These are phyloP conservation scores for Lentinus tigrinus DNA, from an alignment of 768 basidiomycete species.

Conservation along the genomic window DNA sequence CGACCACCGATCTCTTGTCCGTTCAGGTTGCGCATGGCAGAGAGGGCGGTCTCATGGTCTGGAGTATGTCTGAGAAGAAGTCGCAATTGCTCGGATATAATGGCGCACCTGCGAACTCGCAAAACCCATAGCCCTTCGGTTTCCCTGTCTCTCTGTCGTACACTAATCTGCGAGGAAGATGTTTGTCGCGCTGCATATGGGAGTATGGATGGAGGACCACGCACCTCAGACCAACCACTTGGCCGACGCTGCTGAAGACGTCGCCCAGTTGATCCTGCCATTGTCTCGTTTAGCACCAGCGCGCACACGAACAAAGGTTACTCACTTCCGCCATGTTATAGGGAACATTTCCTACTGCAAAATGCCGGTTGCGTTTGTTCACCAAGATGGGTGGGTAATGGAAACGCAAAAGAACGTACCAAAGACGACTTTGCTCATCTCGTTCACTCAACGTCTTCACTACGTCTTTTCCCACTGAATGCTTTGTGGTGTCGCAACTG, in stretches of 20 bases:
- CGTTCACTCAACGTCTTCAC: too few relatives aligned
- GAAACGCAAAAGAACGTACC: slow-evolving; percentile 37
- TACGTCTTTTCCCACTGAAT: too few relatives aligned
- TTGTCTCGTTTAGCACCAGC: neutral
- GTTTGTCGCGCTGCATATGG: neutral
- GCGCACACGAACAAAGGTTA: slow-evolving; percentile 3
- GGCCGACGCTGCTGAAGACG: slow-evolving; percentile 85
- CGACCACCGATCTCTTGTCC: slow-evolving; percentile 91
- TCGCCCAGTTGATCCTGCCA: slow-evolving; percentile 77
- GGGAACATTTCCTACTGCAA: slow-evolving; percentile 80
- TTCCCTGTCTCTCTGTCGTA: slow-evolving; percentile 94
- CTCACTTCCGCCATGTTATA: slow-evolving; percentile 82
- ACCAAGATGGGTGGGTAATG: too few relatives aligned
- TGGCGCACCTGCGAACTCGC: slow-evolving; percentile 81
- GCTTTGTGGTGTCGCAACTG: too few relatives aligned
- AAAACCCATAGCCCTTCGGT: slow-evolving; percentile 91
- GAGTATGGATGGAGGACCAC: neutral
- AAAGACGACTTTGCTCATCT: slow-evolving; percentile 26
- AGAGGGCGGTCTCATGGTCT: slow-evolving; percentile 96
- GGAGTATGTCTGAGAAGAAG: neutral
- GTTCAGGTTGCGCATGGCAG: slow-evolving; percentile 95
- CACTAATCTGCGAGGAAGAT: slow-evolving; percentile 56
- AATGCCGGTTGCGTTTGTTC: too few relatives aligned
- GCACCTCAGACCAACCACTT: slow-evolving; percentile 86
- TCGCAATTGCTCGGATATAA: slow-evolving; percentile 25